These are phyloP conservation scores for Candida alai DNA, from an alignment of 805 yeast genomes.

Conservation along the genomic window DNA sequence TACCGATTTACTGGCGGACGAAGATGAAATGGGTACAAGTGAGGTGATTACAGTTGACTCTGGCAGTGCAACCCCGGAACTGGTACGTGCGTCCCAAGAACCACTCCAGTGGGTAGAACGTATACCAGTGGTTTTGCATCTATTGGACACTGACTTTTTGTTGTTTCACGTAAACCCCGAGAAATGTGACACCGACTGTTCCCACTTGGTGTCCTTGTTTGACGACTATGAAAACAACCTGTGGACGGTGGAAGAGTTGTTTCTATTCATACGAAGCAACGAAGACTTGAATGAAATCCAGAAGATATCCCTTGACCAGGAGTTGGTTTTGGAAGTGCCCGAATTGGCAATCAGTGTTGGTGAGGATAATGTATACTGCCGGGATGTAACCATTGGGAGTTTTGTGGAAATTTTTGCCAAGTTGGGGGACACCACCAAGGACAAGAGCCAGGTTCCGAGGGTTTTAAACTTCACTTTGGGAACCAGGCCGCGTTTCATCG, in stretches of 20 bases:
- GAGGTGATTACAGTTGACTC: no score
- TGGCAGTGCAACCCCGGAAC: no score
- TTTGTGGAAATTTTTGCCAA: constrained; percentile 21
- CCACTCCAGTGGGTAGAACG: no score
- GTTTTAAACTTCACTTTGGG: constrained; percentile 18
- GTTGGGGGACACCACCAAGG: constrained; percentile 13
- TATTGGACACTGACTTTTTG: constrained; percentile 24
- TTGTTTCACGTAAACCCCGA: constrained; percentile 19
- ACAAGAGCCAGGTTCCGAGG: constrained; percentile 8
- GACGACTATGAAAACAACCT: constrained; percentile 17
- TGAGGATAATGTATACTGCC: constrained; percentile 28
- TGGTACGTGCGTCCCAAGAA: no score
- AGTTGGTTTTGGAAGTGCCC: constrained; percentile 24
- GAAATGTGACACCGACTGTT: constrained; percentile 8
- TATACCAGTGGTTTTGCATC: constrained; percentile 20
- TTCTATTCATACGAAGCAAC: constrained; percentile 21
- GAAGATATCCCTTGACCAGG: constrained; percentile 22
- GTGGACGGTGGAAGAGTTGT: constrained; percentile 22
- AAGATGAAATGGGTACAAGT: no score
- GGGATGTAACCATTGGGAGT: constrained; percentile 22
- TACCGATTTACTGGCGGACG: no score
- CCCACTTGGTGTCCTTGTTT: constrained; percentile 24
- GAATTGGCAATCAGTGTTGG: constrained; percentile 26
- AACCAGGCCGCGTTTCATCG: constrained; percentile 23
- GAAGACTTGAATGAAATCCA: constrained; percentile 25